A percentile compares a stretch with the other conserved stretches of the same genome.
These are phyloP conservation scores for Vigna trinervia DNA, from an alignment of 306 rosid species.

Conservation along the genomic window DNA sequence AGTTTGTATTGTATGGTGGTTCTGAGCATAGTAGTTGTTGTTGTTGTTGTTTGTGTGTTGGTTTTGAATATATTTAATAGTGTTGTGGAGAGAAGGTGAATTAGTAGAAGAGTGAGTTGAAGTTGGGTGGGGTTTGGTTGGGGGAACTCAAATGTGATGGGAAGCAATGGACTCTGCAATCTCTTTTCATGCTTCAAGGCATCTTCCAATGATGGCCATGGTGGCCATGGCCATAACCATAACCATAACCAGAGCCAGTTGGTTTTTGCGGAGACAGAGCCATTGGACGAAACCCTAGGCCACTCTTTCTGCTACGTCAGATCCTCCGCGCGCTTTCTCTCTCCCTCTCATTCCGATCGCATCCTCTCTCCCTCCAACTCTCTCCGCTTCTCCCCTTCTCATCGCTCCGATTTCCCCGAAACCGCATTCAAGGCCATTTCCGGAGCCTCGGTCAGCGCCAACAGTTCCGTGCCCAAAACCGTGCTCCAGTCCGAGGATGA, in stretches of 20 bases:
- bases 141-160: slow-evolving; percentile 83
- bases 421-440: slow-evolving; percentile 81
- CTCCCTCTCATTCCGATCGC: slow-evolving; percentile 91
- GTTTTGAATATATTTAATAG: neutral
- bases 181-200: slow-evolving; percentile 70
- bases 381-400: slow-evolving; percentile 82
- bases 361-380: slow-evolving; percentile 78
- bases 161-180: slow-evolving; percentile 73
- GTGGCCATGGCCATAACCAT: neutral
- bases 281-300: slow-evolving; percentile 91
- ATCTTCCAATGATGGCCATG: slow-evolving; percentile 17
- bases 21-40: neutral
- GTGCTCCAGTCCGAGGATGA: slow-evolving; percentile 63
- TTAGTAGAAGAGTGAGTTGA: neutral
- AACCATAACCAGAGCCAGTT: slow-evolving; percentile 52
- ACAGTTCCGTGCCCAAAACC: slow-evolving; percentile 76
- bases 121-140: neutral
- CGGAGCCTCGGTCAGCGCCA: slow-evolving; percentile 90
- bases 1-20: neutral
- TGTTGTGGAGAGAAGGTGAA: neutral
- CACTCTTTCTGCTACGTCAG: slow-evolving; percentile 90
- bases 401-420: slow-evolving; percentile 66
- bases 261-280: slow-evolving; percentile 63
- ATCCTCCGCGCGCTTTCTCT: slow-evolving; percentile 76
- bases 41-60: too few relatives aligned